phyloP scores from a whole-genome alignment of 768 basidiomycete genomes.

The Boletus barrowsii region DNA sequence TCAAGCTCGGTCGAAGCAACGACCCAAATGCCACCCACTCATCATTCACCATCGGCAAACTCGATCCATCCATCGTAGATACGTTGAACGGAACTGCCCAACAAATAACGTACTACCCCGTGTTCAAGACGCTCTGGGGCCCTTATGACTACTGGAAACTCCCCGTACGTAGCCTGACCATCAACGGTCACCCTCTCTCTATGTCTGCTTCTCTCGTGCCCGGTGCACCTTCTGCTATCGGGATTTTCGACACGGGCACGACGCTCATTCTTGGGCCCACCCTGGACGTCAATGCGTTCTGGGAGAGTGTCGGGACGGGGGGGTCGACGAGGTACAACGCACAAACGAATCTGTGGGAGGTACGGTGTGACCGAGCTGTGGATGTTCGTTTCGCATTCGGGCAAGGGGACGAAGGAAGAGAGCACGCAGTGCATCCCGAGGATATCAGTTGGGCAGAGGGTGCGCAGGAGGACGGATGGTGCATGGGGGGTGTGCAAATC shows the following conservation, averaged over 20 bases:
- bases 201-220: slow-evolving; percentile 45
- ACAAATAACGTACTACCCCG: slow-evolving; percentile 37
- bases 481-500: slow-evolving; percentile 54
- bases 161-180: slow-evolving; percentile 42
- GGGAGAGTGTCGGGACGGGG: slow-evolving; percentile 42
- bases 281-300: slow-evolving; percentile 52
- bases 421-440: slow-evolving; percentile 47
- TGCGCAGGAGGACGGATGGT: slow-evolving; percentile 42
- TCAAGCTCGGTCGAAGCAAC: slow-evolving; percentile 41
- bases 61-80: slow-evolving; percentile 35
- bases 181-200: slow-evolving; percentile 40
- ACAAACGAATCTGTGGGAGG: slow-evolving; percentile 42
- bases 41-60: slow-evolving; percentile 50
- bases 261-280: slow-evolving; percentile 55
- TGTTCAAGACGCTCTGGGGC: slow-evolving; percentile 34
- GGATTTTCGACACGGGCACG: slow-evolving; percentile 63
- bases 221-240: slow-evolving; percentile 43
- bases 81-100: slow-evolving; percentile 29
- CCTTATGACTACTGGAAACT: slow-evolving; percentile 60
- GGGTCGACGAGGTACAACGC: slow-evolving; percentile 36
- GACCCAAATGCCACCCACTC: slow-evolving; percentile 29
- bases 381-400: slow-evolving; percentile 46
- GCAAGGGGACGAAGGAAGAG: slow-evolving; percentile 28
- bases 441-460: slow-evolving; percentile 52
- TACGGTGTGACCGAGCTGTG: slow-evolving; percentile 49